Evolutionary conservation across 305 asterid species (phyloP), one percentile per base, ranked within the genome.

Genomic region (Solanum hybrid): DNA sequence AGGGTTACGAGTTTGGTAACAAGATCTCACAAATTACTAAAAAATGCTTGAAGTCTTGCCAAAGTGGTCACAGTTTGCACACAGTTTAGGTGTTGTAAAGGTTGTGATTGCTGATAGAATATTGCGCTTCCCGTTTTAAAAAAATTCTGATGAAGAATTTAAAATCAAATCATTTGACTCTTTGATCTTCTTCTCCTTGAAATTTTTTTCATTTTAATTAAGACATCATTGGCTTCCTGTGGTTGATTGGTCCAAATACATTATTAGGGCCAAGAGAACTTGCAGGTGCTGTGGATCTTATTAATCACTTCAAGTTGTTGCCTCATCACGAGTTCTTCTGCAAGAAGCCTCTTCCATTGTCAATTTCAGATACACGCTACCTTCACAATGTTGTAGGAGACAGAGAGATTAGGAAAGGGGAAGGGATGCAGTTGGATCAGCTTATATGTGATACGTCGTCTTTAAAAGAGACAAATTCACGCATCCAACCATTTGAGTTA

Each of bases 321-420:
- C 96, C 99, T 75, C 99, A 96, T 90, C 90, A 94, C 84, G 98
- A 95, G 83, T 97, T 95, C 93, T 97, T 97, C 95, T 97, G 99
- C 95, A 97, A 97, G 94, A 94, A 92, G 94, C 33, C 98, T 61
- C 99, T 97, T 93, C 97, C 98, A 0, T 91, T 92, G 90, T 94
- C 99, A 86, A 92, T 96, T 90, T 93, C 97, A 79, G 98, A 97
- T 93, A 93, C 99, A 26, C 97, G 94, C 90, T 97, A 96, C 91
- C 97, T 97, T 91, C 98, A 95, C 93, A 94, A 93, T 93, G 98
- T 96, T 89, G 99, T 95, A 72, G 99, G 99, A 87, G 98, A 96
- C 89, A 94, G 96, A 39, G 99, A 97, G 91, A 95, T 96, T 90
- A 94, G 98, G 91, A 97, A 95, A 92, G 98, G 99, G 90, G 98